Evolutionary conservation across 768 basidiomycete species (phyloP).

Genomic region (Rhodotorula sphaerocarpa): DNA sequence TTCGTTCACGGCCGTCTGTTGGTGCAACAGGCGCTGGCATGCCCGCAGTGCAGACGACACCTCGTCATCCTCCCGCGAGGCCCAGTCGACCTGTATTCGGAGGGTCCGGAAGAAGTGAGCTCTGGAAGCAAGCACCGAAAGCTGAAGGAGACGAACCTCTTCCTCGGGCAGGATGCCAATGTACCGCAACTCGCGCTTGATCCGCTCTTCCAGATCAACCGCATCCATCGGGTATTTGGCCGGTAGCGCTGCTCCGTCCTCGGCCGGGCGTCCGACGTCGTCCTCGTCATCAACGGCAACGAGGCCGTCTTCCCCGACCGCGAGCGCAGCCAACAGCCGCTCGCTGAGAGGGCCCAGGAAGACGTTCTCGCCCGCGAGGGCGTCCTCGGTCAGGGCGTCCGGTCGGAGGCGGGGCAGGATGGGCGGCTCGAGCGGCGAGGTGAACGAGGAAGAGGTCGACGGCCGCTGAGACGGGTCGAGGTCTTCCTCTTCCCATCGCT

Average conservation of each 20-base stretch:
- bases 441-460: not conserved
- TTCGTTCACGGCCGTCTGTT: conserved; percentile 73
- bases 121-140: too few species aligned
- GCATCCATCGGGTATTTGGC: conserved; percentile 47
- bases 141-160: conserved; percentile 34
- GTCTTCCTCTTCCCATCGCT: conserved; percentile 92
- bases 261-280: conserved; percentile 52
- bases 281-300: conserved; percentile 53
- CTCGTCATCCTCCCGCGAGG: conserved; percentile 65
- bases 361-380: conserved; percentile 41
- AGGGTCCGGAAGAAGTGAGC: conserved; percentile 48
- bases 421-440: conserved; percentile 29
- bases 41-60: conserved; percentile 82
- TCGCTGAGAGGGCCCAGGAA: conserved; percentile 36
- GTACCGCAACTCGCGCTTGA: conserved; percentile 45
- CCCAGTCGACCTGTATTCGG: conserved; percentile 43
- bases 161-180: conserved; percentile 46
- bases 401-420: conserved; percentile 50
- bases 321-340: conserved; percentile 36
- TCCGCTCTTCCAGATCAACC: conserved; percentile 45
- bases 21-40: conserved; percentile 70
- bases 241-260: conserved; percentile 58
- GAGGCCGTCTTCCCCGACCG: conserved; percentile 17
- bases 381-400: conserved; percentile 64
- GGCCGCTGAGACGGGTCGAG: not conserved